phyloP scores from a whole-genome alignment of 2,329 filamentous ascomycete genomes.

The Ceratocystiopsis brevicomis region DNA sequence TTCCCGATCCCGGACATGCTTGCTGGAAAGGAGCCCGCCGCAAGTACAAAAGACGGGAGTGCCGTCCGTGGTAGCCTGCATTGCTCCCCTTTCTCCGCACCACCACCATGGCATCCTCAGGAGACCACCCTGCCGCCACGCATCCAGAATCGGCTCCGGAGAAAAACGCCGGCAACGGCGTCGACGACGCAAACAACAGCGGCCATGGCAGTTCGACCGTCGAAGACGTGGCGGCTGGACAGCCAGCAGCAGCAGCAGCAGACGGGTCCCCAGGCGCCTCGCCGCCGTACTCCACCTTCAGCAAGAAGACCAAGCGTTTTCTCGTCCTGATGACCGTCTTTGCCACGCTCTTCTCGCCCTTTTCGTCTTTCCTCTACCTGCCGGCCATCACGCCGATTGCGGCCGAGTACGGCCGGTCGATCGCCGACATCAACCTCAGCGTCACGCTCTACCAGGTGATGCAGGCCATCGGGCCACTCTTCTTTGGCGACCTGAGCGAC shows the following conservation, averaged over 20 bases:
- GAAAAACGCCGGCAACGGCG: too few relatives aligned
- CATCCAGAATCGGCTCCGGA: too few relatives aligned
- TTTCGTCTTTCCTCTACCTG: constrained; percentile 23
- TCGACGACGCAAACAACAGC: too few relatives aligned
- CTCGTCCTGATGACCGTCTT: constrained; percentile 15
- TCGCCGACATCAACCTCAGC: constrained; percentile 20
- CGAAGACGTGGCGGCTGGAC: neutral
- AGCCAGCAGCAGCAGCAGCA: neutral
- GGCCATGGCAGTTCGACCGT: too few relatives aligned
- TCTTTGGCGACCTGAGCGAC: constrained; percentile 33
- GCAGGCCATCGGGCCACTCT: constrained; percentile 30
- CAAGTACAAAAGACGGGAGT: too few relatives aligned
- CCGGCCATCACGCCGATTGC: constrained; percentile 25
- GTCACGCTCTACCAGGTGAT: constrained; percentile 28
- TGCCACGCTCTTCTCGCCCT: constrained; percentile 14
- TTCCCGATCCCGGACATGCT: too few relatives aligned
- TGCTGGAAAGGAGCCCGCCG: too few relatives aligned
- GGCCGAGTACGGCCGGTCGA: constrained; percentile 17
- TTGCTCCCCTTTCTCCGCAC: too few relatives aligned
- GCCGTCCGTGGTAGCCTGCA: too few relatives aligned
- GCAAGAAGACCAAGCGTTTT: constrained; percentile 10
- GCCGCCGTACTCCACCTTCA: constrained; percentile 11
- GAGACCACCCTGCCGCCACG: too few relatives aligned
- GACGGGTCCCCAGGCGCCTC: too few relatives aligned
- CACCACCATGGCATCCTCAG: too few relatives aligned